These are phyloP conservation scores for Phytophthora meadii DNA, from an alignment of 352 stramenopile species.

Conservation along the genomic window DNA sequence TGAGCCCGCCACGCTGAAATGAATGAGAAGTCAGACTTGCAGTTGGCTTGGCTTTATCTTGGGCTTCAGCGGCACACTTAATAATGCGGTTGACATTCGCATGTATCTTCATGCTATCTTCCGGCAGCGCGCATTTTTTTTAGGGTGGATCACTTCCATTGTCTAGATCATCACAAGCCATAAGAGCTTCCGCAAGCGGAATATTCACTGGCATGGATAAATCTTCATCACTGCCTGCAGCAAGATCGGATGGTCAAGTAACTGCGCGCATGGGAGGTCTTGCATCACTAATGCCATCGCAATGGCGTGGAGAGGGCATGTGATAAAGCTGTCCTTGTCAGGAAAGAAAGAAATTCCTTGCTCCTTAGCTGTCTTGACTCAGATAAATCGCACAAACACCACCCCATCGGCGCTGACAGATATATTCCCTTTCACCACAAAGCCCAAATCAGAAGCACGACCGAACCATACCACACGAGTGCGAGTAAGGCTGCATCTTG, in stretches of 20 bases:
- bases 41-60: conserved; percentile 1
- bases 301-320: conserved; percentile 1
- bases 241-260: neutral
- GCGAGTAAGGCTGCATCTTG: conserved; percentile 29
- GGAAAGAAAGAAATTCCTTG: neutral
- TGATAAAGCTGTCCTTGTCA: conserved; percentile 5
- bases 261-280: neutral
- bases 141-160: too few relatives aligned
- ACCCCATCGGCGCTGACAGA: neutral
- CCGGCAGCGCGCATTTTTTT: too few relatives aligned
- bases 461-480: conserved; percentile 17
- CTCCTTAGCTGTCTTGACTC: conserved; percentile 1
- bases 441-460: neutral
- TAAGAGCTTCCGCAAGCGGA: conserved; percentile 1
- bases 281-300: conserved; percentile 11
- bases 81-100: too few relatives aligned
- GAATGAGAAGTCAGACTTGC: conserved; percentile 2
- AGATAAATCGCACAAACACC: conserved; percentile 15
- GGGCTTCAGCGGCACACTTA: conserved; percentile 10
- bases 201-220: neutral
- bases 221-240: too few relatives aligned
- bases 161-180: neutral
- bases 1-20: conserved; percentile 1
- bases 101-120: too few relatives aligned
- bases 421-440: neutral